Evolutionary conservation across 495 filamentous ascomycete genomes (phyloP).

Genomic region (Pseudoneurospora amorphoporcata): DNA sequence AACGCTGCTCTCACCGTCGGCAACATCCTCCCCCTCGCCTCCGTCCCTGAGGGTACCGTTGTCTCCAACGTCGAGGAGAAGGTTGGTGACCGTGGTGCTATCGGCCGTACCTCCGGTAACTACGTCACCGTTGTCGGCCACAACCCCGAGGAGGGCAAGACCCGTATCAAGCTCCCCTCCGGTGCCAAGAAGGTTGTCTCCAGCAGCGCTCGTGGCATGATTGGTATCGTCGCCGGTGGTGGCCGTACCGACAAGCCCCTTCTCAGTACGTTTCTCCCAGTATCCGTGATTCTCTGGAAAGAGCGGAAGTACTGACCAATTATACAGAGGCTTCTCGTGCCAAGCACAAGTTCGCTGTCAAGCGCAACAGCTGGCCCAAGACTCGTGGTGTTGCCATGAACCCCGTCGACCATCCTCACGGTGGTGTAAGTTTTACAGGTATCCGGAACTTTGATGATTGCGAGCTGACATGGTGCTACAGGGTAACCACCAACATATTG

Average conservation of each 20-base stretch:
- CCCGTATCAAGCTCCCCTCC: conserved; percentile 95
- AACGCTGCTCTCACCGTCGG: conserved; percentile 89
- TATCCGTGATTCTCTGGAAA: not conserved
- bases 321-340: conserved; percentile 82
- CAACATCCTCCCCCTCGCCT: conserved; percentile 88
- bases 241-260: conserved; percentile 99
- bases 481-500: conserved; percentile 99
- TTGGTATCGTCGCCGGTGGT: conserved; percentile 98
- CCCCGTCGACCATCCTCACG: conserved; percentile 99
- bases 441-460: not conserved
- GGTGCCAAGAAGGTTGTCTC: conserved; percentile 98
- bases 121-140: conserved; percentile 98
- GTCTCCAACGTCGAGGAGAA: conserved; percentile 99
- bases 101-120: conserved; percentile 95
- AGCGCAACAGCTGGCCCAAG: conserved; percentile 99
- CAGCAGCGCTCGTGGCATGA: conserved; percentile 89
- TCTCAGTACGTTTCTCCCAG: conserved; percentile 50
- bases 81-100: conserved; percentile 86
- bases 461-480: conserved; percentile 28
- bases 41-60: conserved; percentile 96
- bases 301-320: conserved; percentile 13
- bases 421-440: conserved; percentile 44
- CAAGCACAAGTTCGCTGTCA: conserved; percentile 99
- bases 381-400: conserved; percentile 99
- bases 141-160: conserved; percentile 99